phyloP scores from a whole-genome alignment of 2,329 filamentous ascomycete genomes.

The Cladosporium sp. region DNA sequence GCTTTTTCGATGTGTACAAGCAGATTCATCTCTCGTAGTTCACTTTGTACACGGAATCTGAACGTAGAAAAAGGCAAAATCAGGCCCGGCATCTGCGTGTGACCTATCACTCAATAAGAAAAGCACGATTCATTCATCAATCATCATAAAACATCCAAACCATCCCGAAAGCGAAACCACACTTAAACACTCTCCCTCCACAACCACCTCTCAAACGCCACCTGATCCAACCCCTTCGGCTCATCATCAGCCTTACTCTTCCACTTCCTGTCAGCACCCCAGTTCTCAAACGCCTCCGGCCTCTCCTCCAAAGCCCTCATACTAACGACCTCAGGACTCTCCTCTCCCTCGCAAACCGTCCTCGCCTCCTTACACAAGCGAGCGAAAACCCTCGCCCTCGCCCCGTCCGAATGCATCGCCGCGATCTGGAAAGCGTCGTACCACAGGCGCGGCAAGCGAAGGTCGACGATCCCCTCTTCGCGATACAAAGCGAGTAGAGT shows the following conservation, averaged over 20 bases:
- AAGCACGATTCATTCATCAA: neutral
- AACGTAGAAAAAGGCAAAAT: no score
- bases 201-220: slow-evolving; percentile 3
- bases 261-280: slow-evolving; percentile 21
- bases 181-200: slow-evolving; percentile 6
- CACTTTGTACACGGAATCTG: no score
- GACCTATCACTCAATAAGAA: no score
- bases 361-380: slow-evolving; percentile 16
- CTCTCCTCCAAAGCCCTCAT: slow-evolving; percentile 16
- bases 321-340: slow-evolving; percentile 18
- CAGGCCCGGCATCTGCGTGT: no score
- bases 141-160: neutral
- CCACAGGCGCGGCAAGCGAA: slow-evolving; percentile 20
- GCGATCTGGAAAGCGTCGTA: slow-evolving; percentile 27
- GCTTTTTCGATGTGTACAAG: no score
- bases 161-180: no score
- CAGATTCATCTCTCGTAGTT: no score
- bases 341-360: slow-evolving; percentile 21
- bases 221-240: slow-evolving; percentile 7
- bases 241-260: slow-evolving; percentile 17
- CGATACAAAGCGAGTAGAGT: slow-evolving; percentile 16
- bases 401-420: slow-evolving; percentile 22
- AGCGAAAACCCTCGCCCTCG: slow-evolving; percentile 20
- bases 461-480: slow-evolving; percentile 19
- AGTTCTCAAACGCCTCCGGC: slow-evolving; percentile 20